Percentiles rank a stretch among this genome's conserved stretches.
Conservation (phyloP, 73 alveolate genomes). For the Stentor coeruleus region DNA sequence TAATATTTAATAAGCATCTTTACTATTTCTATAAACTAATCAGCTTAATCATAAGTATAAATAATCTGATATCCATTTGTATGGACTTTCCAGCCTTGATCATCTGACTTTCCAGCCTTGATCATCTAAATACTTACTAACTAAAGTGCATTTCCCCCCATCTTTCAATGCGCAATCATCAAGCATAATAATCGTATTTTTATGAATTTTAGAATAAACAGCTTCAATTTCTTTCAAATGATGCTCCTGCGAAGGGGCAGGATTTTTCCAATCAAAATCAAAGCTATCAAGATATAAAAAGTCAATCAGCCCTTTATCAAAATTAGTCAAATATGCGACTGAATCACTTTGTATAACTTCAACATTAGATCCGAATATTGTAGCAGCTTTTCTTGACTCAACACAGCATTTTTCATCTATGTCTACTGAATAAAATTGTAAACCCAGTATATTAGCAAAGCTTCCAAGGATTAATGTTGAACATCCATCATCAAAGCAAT, state of each 20-base stretch:
- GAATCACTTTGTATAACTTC: background rate
- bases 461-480: background rate
- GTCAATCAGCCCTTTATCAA: background rate
- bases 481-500: conserved; percentile 6
- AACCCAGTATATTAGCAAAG: background rate
- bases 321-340: background rate
- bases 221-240: background rate
- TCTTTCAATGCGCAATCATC: conserved; percentile 9
- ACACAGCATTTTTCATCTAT: background rate
- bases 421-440: background rate
- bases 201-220: background rate
- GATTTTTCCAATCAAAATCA: background rate
- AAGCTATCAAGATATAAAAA: conserved; percentile 21
- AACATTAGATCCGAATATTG: background rate
- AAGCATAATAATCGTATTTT: background rate
- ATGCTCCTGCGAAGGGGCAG: conserved; percentile 16
- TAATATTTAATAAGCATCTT: too few relatives aligned
- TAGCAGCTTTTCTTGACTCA: background rate
- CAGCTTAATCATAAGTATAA: too few relatives aligned
- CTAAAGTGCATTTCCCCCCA: conserved; percentile 16
- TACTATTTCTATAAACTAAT: too few relatives aligned
- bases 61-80: background rate
- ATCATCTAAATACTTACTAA: background rate
- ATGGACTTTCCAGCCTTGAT: background rate
- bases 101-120: conserved; percentile 2